A percentile compares a stretch with the other conserved stretches of the same genome.
Evolutionary conservation across 1,284 basidiomycete species (phyloP).

Genomic region (Ceratobasidium sp.): DNA sequence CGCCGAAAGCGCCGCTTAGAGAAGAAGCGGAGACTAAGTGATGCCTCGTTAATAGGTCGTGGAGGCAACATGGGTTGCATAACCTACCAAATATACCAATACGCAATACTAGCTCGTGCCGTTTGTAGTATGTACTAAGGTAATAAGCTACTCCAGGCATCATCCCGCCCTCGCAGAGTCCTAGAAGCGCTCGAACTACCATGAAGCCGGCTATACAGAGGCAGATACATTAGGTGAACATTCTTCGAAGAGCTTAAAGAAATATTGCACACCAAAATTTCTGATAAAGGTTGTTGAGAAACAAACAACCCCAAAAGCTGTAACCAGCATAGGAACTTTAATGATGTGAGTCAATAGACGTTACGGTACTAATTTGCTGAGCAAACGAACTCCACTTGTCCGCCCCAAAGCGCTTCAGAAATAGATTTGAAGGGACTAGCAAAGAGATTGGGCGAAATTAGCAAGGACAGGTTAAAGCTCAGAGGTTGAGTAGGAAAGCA

Average conservation of each 20-base stretch:
- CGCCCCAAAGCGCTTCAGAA: conserved; percentile 48
- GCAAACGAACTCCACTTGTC: conserved; percentile 48
- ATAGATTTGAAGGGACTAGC: conserved; percentile 49
- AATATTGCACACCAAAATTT: conserved; percentile 52
- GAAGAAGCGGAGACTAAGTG: conserved; percentile 48
- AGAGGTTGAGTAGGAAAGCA: background rate
- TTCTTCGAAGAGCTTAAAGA: background rate
- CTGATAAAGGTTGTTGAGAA: conserved; percentile 55
- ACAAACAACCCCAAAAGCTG: conserved; percentile 48
- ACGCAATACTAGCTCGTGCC: conserved; percentile 55
- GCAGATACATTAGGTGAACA: background rate
- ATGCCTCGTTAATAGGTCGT: background rate
- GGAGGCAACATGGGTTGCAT: background rate
- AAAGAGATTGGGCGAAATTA: background rate
- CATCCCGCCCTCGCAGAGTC: conserved; percentile 57
- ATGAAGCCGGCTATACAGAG: conserved; percentile 50
- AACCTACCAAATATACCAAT: conserved; percentile 53
- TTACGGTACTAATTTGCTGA: no score
- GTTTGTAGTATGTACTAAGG: conserved; percentile 55
- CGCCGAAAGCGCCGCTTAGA: conserved; percentile 49
- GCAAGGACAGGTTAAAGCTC: background rate
- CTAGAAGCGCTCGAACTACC: conserved; percentile 56
- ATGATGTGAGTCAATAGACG: background rate
- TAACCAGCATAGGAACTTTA: conserved; percentile 47
- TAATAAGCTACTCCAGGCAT: conserved; percentile 54